Evolutionary conservation across 163 green algal genomes (phyloP).

Genomic region (Scenedesmus sp.): DNA sequence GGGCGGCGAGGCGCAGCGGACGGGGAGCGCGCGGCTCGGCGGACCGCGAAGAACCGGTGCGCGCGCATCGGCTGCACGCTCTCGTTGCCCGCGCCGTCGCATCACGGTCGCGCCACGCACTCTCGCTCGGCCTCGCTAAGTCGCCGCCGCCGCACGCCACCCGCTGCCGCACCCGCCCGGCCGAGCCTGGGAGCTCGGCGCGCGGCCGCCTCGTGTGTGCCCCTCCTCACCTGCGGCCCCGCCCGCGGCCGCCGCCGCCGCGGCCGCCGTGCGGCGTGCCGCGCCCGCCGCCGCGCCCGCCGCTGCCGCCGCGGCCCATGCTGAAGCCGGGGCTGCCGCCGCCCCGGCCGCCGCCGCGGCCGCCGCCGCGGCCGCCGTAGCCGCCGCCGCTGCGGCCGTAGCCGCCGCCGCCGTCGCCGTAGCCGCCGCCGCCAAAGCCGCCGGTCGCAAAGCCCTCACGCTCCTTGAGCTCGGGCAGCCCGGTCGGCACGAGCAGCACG

Average conservation of each 20-base stretch:
- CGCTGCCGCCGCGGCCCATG: constrained; percentile 36
- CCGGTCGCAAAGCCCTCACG: constrained; percentile 27
- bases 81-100: too few species aligned
- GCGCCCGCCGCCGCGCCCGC: constrained; percentile 35
- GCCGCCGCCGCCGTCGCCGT: constrained; percentile 38
- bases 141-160: too few species aligned
- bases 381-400: constrained; percentile 33
- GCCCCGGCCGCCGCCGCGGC: constrained; percentile 47
- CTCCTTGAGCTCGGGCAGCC: constrained; percentile 67
- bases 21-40: too few species aligned
- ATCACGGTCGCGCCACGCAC: too few species aligned
- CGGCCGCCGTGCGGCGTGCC: background rate
- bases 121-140: too few species aligned
- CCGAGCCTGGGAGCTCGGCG: too few species aligned
- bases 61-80: too few species aligned
- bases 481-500: constrained; percentile 51
- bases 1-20: too few species aligned
- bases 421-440: constrained; percentile 21
- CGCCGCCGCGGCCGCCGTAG: constrained; percentile 46
- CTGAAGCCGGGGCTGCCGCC: constrained; percentile 1
- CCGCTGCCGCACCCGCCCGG: too few species aligned
- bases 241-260: background rate
- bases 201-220: too few species aligned
- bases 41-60: too few species aligned
- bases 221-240: too few species aligned